Evolutionary conservation across 2,329 filamentous ascomycete genomes (phyloP), one percentile per base, ranked within the genome.

Genomic region (Dryadomyces sulphureus): DNA sequence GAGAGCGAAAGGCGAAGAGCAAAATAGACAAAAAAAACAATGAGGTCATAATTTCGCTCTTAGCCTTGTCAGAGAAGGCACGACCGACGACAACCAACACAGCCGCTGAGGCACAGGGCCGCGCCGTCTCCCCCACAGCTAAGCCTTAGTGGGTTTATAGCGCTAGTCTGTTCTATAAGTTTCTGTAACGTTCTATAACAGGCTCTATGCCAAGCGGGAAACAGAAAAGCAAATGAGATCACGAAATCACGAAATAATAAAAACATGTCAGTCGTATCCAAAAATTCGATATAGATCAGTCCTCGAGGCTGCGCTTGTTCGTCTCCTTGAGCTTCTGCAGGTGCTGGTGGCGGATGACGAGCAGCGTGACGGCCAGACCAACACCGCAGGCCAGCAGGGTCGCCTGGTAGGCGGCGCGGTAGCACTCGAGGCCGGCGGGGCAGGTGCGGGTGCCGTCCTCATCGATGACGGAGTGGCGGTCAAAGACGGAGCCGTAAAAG

Each of bases 401-500:
- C 44, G 88, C 73, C 54, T 76, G 74, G 59, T 95, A 96, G 1
- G 90, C 89, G 3, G 75, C 68, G 25, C 75, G 72, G 63, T 95
- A 96, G 62, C 90, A 96, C 19, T 73, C 68, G 11, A 90, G 62
- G 0, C 92, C 92, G 22, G 90, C 77, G 19, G 73, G 69, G 59
- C 92, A 96, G 19, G 78, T 73, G 25, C 81, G 72, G 53, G 87
- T 79, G 19, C 86, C 87, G 38, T 77, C 73, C 0, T 74, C 70
- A 19, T 76, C 72, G 9, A 86, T 65, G 30, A 80, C 64, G 20
- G 82, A 89, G 61, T 95, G 88, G 8, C 67, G 65, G 59, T 98
- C 92, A 54, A 87, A 93, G 0, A 94, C 79, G 16, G 62, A 65
- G 42, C 92, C 92, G 59, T 96, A 98, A 48, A 92, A 78, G 1